phyloP scores from a whole-genome alignment of 2,329 filamentous ascomycete genomes.

The Phaeosphaeria sp. region DNA sequence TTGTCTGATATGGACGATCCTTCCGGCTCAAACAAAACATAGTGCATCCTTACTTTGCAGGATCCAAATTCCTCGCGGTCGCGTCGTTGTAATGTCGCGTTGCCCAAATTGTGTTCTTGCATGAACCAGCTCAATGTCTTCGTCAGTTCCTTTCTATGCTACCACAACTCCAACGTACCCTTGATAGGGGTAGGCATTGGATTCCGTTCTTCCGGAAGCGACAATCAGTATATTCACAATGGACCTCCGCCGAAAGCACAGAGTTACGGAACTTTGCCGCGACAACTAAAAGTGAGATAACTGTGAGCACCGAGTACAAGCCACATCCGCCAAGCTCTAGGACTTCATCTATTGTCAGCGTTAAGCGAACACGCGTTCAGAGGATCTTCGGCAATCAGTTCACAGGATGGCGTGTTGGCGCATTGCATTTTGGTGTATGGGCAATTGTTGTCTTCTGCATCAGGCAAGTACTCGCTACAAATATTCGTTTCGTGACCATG shows the following conservation, averaged over 20 bases:
- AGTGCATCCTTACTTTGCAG: neutral
- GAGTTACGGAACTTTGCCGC: conserved; percentile 1
- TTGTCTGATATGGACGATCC: neutral
- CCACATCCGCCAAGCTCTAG: neutral
- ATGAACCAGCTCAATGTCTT: neutral
- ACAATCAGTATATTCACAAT: conserved; percentile 3
- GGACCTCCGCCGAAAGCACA: conserved; percentile 1
- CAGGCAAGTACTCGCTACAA: too few relatives aligned
- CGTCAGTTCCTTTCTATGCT: neutral
- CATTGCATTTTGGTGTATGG: conserved; percentile 14
- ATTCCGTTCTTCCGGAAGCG: neutral
- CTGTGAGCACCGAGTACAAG: neutral
- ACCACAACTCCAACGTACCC: neutral
- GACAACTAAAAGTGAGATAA: conserved; percentile 2
- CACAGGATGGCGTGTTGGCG: conserved; percentile 23
- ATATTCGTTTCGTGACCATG: too few relatives aligned
- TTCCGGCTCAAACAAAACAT: neutral
- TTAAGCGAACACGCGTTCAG: neutral
- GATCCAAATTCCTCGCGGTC: neutral
- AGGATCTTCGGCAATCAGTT: conserved; percentile 9
- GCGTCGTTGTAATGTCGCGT: neutral
- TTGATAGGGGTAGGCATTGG: neutral
- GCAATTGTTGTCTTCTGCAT: conserved; percentile 18
- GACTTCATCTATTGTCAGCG: neutral
- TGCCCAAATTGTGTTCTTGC: neutral